phyloP scores from a whole-genome alignment of 768 basidiomycete species.

The Hygrocybe coccinea region DNA sequence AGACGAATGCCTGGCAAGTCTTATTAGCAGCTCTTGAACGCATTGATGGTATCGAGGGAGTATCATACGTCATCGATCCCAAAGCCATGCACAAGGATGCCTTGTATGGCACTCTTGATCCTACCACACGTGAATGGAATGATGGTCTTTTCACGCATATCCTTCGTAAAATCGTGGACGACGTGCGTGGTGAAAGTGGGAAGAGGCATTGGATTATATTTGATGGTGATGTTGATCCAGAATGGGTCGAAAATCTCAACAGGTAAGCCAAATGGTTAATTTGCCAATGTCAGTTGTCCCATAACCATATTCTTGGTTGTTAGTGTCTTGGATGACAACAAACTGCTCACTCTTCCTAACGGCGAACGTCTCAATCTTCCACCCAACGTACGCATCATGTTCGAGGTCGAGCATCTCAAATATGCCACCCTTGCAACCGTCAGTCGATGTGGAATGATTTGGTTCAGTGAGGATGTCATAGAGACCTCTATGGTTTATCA shows the following conservation, averaged over 20 bases:
- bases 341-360: conserved; percentile 92
- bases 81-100: conserved; percentile 99
- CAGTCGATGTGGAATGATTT: conserved; percentile 99
- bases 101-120: conserved; percentile 93
- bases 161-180: conserved; percentile 94
- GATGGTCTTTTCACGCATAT: conserved; percentile 98
- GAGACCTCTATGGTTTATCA: conserved; percentile 88
- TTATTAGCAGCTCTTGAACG: conserved; percentile 85
- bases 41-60: conserved; percentile 87
- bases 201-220: conserved; percentile 99
- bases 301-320: conserved; percentile 1
- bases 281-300: neutral
- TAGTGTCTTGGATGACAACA: conserved; percentile 99
- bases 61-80: conserved; percentile 95
- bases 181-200: conserved; percentile 93
- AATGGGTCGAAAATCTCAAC: conserved; percentile 99
- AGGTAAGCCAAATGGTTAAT: conserved; percentile 54
- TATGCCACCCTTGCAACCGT: conserved; percentile 98
- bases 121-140: conserved; percentile 98
- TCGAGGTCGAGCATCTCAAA: conserved; percentile 95
- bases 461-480: conserved; percentile 98
- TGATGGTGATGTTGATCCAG: conserved; percentile 98
- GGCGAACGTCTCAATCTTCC: conserved; percentile 97
- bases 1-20: conserved; percentile 96
- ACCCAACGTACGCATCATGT: conserved; percentile 97